Evolutionary conservation across 345 rosid genomes (phyloP).

Genomic region (Eucalyptus polybractea): DNA sequence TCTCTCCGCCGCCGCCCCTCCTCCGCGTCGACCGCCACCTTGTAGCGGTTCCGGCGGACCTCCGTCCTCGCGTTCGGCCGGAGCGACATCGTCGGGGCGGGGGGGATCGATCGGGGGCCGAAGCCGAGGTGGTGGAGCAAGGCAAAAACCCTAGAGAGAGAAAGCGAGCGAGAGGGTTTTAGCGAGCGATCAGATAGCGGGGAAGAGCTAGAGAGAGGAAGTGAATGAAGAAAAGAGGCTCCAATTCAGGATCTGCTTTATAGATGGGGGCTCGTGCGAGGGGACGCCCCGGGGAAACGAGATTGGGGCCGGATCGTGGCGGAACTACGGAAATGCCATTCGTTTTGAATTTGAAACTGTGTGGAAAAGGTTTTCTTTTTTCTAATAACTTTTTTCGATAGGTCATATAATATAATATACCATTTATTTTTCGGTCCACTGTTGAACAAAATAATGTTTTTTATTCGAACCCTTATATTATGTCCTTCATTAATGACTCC

Average conservation of each 20-base stretch:
- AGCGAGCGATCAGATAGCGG: not conserved
- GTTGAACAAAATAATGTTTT: not conserved
- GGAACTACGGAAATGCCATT: conserved; percentile 7
- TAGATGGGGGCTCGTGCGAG: not conserved
- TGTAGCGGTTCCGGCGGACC: conserved; percentile 63
- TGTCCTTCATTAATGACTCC: not conserved
- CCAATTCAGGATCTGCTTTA: not conserved
- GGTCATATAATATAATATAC: not conserved
- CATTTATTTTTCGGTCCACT: not conserved
- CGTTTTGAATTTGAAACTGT: not conserved
- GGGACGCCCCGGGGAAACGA: not conserved
- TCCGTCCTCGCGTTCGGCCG: conserved; percentile 69
- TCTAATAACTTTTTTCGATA: not conserved
- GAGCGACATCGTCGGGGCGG: conserved; percentile 36
- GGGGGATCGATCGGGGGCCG: not conserved
- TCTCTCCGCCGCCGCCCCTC: conserved; percentile 85
- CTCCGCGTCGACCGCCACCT: conserved; percentile 76
- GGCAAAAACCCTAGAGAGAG: not conserved
- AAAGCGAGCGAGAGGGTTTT: not conserved
- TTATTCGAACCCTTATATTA: not conserved
- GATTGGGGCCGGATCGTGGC: conserved; percentile 1
- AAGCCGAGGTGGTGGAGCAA: not conserved
- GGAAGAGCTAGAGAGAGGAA: not conserved
- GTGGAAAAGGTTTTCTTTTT: not conserved
- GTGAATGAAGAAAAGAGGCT: not conserved